A percentile compares a stretch with the other conserved stretches of the same genome.
Conservation (phyloP, 1,139 yeast genomes). For the Candida tropicalis region DNA sequence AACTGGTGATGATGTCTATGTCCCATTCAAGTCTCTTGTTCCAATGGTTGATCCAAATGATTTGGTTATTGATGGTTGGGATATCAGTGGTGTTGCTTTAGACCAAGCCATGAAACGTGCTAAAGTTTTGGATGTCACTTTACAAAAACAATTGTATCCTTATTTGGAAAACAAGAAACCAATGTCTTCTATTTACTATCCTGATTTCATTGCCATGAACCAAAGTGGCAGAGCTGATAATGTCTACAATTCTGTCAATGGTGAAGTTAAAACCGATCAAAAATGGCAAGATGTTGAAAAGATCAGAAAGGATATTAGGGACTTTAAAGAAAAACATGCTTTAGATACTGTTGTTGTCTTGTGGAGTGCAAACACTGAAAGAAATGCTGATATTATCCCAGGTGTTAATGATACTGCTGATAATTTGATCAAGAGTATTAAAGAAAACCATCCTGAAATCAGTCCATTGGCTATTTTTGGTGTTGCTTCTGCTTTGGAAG, state of each 20-base stretch:
- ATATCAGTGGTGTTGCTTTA: slow-evolving; percentile 72
- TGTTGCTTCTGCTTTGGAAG: slow-evolving; percentile 87
- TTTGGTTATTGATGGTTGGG: slow-evolving; percentile 94
- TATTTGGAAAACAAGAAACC: slow-evolving; percentile 69
- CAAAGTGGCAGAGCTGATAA: slow-evolving; percentile 93
- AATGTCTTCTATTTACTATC: slow-evolving; percentile 85
- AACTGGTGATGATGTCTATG: slow-evolving; percentile 81
- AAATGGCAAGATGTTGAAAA: slow-evolving; percentile 92
- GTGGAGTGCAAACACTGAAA: slow-evolving; percentile 98
- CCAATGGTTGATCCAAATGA: slow-evolving; percentile 93
- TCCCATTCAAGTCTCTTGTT: slow-evolving; percentile 86
- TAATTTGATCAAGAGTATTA: slow-evolving; percentile 72
- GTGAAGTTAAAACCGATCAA: slow-evolving; percentile 55
- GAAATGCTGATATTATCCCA: slow-evolving; percentile 74
- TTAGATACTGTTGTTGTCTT: slow-evolving; percentile 87
- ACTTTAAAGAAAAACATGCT: slow-evolving; percentile 70
- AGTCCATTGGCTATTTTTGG: slow-evolving; percentile 93
- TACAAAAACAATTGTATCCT: slow-evolving; percentile 76
- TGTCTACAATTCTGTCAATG: slow-evolving; percentile 56
- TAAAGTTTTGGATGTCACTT: slow-evolving; percentile 80
- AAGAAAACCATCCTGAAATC: slow-evolving; percentile 77
- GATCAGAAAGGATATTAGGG: slow-evolving; percentile 80
- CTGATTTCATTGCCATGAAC: slow-evolving; percentile 95
- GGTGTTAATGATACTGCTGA: slow-evolving; percentile 92
- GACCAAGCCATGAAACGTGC: slow-evolving; percentile 84